A percentile compares a stretch with the other conserved stretches of the same genome.
These are phyloP conservation scores for Geotrichum klebahnii DNA, from an alignment of 1,139 yeast species.

Conservation along the genomic window DNA sequence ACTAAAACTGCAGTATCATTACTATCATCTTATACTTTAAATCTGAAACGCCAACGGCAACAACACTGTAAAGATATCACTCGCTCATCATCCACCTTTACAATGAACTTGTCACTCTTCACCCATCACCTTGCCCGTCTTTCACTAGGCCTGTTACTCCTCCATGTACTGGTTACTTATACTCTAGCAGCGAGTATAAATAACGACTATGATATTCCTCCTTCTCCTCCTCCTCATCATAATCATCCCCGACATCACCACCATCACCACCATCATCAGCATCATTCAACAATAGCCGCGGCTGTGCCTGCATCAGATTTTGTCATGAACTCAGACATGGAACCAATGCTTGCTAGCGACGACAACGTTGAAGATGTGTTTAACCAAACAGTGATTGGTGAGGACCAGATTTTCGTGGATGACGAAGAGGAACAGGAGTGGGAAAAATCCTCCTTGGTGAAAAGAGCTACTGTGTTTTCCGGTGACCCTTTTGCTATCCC, in stretches of 20 bases:
- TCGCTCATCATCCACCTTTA: too few relatives aligned
- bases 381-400: not conserved
- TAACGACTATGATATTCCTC: not conserved
- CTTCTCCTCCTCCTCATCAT: not conserved
- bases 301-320: not conserved
- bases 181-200: not conserved
- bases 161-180: not conserved
- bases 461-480: conserved; percentile 8
- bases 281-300: not conserved
- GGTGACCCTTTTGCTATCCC: conserved; percentile 29
- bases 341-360: too few relatives aligned
- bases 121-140: too few relatives aligned
- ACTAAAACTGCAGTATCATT: too few relatives aligned
- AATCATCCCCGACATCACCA: conserved; percentile 2
- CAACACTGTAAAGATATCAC: too few relatives aligned
- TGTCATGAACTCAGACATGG: not conserved
- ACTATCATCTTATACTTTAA: too few relatives aligned
- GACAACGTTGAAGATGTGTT: not conserved
- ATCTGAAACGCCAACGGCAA: too few relatives aligned
- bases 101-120: too few relatives aligned
- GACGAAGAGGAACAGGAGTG: too few relatives aligned
- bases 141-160: too few relatives aligned
- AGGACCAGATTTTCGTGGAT: not conserved
- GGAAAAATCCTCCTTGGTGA: not conserved
- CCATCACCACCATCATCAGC: conserved; percentile 6